phyloP scores from a whole-genome alignment of 140 eudicot species.

The Bidens hawaiensis region DNA sequence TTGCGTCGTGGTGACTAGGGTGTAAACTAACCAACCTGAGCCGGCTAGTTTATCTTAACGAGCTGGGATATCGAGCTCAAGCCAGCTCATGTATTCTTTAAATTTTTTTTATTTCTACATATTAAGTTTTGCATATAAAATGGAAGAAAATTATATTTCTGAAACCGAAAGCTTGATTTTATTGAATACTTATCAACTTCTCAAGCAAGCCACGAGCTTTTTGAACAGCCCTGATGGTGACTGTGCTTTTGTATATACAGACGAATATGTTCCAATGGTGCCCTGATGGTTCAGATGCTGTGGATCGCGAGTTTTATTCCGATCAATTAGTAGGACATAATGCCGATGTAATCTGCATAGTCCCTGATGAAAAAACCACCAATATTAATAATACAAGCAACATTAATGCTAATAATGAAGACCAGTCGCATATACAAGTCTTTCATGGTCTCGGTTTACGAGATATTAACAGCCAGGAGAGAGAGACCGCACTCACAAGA shows the following conservation, averaged over 20 bases:
- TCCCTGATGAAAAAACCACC: constrained; percentile 48
- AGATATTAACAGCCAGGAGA: constrained; percentile 61
- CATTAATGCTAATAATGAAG: constrained; percentile 28
- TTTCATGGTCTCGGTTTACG: constrained; percentile 38
- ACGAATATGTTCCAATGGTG: constrained; percentile 35
- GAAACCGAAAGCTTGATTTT: no score
- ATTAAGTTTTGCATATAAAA: no score
- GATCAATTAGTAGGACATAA: constrained; percentile 27
- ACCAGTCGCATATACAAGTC: constrained; percentile 22
- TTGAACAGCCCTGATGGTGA: not conserved
- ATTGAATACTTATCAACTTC: no score
- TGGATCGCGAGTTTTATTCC: constrained; percentile 30
- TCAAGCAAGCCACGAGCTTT: no score
- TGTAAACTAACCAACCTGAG: not conserved
- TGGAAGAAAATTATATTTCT: no score
- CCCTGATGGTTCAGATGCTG: constrained; percentile 34
- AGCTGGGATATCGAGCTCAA: no score
- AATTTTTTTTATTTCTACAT: no score
- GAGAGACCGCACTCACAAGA: constrained; percentile 74
- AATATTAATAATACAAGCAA: constrained; percentile 18
- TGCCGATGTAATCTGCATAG: constrained; percentile 40
- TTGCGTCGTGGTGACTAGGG: no score
- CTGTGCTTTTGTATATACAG: constrained; percentile 36
- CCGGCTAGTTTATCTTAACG: no score
- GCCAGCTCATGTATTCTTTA: no score